Evolutionary conservation across 2,329 filamentous ascomycete genomes (phyloP), one percentile per base, ranked within the genome.

Genomic region (Epichloe bromicola): DNA sequence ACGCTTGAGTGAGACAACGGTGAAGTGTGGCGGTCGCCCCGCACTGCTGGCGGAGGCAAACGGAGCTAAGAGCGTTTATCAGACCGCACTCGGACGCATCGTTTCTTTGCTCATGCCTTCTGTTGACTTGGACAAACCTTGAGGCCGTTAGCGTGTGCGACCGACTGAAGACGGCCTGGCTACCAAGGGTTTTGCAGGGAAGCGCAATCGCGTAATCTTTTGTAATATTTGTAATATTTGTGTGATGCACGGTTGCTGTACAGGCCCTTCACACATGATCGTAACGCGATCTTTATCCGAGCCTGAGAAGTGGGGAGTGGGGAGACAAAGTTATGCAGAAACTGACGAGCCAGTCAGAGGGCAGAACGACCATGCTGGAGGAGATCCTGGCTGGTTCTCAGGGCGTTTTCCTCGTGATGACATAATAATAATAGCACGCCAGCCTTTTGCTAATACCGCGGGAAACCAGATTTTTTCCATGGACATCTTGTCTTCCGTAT

Each of bases 271-370:
- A 30, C 26, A 30, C 26, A 8, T 38, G 23, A 42, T 39, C 45
- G 45, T 40, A 26, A 51, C 49, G 44, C 26, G 8, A 30, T 30
- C 36, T n/a, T 44, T 46, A 12, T 15, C 17, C 7, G 48, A 40
- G 41, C 20, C 20, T 37, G 19, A 15, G 41, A 33, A 33, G 39
- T 34, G 34, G 23, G 52, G 49, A 52, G 44, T 38, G 36, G 34
- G 20, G 46, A 15, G 34, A 46, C 26, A 46, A 6, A n/a, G 42
- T 44, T 39, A 5, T 43, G 45, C 39, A 33, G 45, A 39, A 47
- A 23, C 23, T n/a, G 41, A 49, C 8, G 10, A 45, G 38, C 53
- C 53, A 54, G 48, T 54, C 51, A 54, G 47, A 37, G 46, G 14
- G n/a, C 17, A 39, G 37, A 46, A 39, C 39, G 30, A 45, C 44